phyloP scores from a whole-genome alignment of 148 eudicot genomes.

The Vaccinium vitisidaea region DNA sequence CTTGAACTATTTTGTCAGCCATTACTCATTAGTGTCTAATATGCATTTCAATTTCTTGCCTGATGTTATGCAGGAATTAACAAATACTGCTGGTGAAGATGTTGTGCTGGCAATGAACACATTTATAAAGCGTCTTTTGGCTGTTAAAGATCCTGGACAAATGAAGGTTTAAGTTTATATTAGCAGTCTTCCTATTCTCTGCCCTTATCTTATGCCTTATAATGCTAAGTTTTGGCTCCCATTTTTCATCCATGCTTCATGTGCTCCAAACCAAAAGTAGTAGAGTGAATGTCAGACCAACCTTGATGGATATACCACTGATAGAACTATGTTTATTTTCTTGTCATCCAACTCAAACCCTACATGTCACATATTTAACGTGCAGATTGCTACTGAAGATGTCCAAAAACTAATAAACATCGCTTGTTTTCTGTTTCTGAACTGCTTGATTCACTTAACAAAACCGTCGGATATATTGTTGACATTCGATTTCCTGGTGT shows the following conservation, averaged over 20 bases:
- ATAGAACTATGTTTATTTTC: neutral
- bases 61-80: slow-evolving; percentile 55
- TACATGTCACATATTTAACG: neutral
- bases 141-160: slow-evolving; percentile 73
- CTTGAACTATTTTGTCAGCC: neutral
- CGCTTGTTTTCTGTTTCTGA: neutral
- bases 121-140: slow-evolving; percentile 71
- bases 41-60: neutral
- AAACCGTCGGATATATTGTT: neutral
- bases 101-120: slow-evolving; percentile 79
- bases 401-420: neutral
- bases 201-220: neutral
- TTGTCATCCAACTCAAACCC: neutral
- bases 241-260: neutral
- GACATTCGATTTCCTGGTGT: neutral
- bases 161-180: slow-evolving; percentile 58
- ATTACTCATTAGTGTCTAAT: neutral
- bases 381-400: neutral
- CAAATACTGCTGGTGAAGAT: slow-evolving; percentile 84
- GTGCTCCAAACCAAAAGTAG: neutral
- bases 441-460: neutral
- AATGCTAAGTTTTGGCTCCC: neutral
- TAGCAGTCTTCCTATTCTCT: neutral
- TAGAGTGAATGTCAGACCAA: neutral
- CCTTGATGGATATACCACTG: neutral